Base-by-base conservation (phyloP, 208 protist genomes). In the Crithidia sp. region DNA sequence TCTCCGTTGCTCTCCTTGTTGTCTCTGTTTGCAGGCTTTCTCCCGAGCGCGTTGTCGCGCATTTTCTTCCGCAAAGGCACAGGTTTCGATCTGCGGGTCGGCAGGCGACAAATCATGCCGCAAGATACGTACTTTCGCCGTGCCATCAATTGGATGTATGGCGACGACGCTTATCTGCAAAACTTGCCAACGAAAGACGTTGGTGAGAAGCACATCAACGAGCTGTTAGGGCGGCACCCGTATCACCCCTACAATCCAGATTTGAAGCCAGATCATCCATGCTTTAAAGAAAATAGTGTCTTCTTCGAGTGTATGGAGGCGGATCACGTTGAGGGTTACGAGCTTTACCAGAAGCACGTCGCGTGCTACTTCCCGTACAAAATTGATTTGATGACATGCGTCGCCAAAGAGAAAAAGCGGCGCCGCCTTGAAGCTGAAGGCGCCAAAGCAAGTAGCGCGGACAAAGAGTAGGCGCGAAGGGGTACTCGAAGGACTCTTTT, bases 291-390 rank as follows among this genome's bases (percentile, higher is more conserved):
- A 12, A 96, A 96, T 67, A 55, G 37, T 36, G 65, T 91, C 36
- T 94, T 96, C 53, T 88, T 85, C 73, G 62, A 84, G 7, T 96
- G 92, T 66, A 95, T 95, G 89, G 84, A 85, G 59, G 81, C 83
- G 7, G 87, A 95, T 43, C 82, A 95, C 39, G 81, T 95, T 13
- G 83, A 93, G 49, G 90, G 85, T 6, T 92, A 91, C 74, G 90
- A 95, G 59, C 66, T 93, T 28, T 87, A 96, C 66, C 86, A 93
- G 74, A 96, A 95, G 65, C 92, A 96, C 70, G 87, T 93, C 16
- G 83, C 84, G 4, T 96, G 92, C 76, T 96, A 90, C 66, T 90
- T 86, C 67, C 92, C 92, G 36, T 91, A 92, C 71, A 96, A 96
- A 59, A 78, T 86, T 13, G 87, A 96, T 43, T 55, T 96, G 55